These are phyloP conservation scores for Macrolepiota albuminosa DNA, from an alignment of 768 basidiomycete genomes.

Conservation along the genomic window DNA sequence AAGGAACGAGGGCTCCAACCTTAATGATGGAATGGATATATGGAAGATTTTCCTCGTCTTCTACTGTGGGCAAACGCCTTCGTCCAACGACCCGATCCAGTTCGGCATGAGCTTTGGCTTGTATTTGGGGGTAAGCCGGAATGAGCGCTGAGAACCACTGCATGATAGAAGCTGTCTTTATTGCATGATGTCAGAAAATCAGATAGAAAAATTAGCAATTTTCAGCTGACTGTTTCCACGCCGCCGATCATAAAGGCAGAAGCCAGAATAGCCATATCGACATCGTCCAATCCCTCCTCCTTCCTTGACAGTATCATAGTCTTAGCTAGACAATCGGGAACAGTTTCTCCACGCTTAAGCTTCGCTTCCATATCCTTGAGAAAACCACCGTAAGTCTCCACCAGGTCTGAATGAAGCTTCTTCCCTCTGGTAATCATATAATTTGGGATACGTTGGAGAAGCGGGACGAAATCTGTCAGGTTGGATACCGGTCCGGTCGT, in stretches of 20 bases:
- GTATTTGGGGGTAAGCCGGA: conserved; percentile 24
- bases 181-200: neutral
- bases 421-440: conserved; percentile 31
- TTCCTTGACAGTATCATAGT: conserved; percentile 28
- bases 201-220: neutral
- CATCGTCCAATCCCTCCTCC: conserved; percentile 29
- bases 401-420: conserved; percentile 33
- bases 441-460: conserved; percentile 36
- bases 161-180: conserved; percentile 33
- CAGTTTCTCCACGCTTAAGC: conserved; percentile 29
- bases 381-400: conserved; percentile 34
- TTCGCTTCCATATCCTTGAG: conserved; percentile 31
- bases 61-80: conserved; percentile 22
- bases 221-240: conserved; percentile 33
- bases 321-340: conserved; percentile 41
- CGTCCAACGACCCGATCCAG: conserved; percentile 28
- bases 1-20: conserved; percentile 14
- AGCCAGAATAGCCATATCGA: conserved; percentile 37
- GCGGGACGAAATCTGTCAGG: conserved; percentile 37
- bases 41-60: conserved; percentile 29
- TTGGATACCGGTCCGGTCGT: conserved; percentile 41
- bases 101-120: conserved; percentile 25
- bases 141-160: conserved; percentile 34
- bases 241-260: conserved; percentile 42
- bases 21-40: conserved; percentile 31